These are phyloP conservation scores for Boletus speciosus DNA, from an alignment of 768 basidiomycete species.

Conservation along the genomic window DNA sequence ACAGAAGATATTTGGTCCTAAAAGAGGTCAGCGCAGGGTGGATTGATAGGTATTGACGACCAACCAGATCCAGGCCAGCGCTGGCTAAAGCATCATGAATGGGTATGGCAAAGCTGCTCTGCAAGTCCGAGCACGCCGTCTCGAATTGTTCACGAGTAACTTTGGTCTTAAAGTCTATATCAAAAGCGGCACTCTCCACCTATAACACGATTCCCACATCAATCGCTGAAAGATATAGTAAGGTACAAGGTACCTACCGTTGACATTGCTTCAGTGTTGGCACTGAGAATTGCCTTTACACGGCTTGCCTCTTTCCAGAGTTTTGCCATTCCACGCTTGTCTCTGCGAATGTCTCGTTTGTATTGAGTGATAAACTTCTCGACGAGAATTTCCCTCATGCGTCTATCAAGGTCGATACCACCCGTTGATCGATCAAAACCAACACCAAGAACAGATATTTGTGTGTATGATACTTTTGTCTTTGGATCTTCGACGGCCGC, in stretches of 20 bases:
- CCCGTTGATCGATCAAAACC: slow-evolving; percentile 76
- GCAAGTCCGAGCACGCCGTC: slow-evolving; percentile 62
- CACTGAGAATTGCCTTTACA: slow-evolving; percentile 89
- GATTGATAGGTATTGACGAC: slow-evolving; percentile 14
- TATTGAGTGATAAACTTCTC: slow-evolving; percentile 72
- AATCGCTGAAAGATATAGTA: neutral
- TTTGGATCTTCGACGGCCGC: slow-evolving; percentile 45
- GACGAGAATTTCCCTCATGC: slow-evolving; percentile 76
- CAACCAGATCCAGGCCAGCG: slow-evolving; percentile 65
- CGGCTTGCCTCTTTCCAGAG: slow-evolving; percentile 91
- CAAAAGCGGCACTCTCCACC: slow-evolving; percentile 87
- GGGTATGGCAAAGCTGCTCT: slow-evolving; percentile 59
- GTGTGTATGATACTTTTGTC: slow-evolving; percentile 53
- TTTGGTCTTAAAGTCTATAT: slow-evolving; percentile 84
- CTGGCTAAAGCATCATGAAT: slow-evolving; percentile 67
- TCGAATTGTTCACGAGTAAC: slow-evolving; percentile 81
- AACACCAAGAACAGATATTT: slow-evolving; percentile 73
- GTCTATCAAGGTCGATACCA: slow-evolving; percentile 82
- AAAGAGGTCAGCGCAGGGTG: neutral
- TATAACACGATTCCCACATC: slow-evolving; percentile 25
- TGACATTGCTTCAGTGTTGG: slow-evolving; percentile 77
- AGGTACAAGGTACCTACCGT: slow-evolving; percentile 45
- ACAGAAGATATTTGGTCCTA: slow-evolving; percentile 81
- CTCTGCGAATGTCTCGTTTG: slow-evolving; percentile 62
- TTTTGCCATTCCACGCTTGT: slow-evolving; percentile 87